Conservation (phyloP, 2,329 filamentous ascomycete species). For the Pseudopyricularia javanii region DNA sequence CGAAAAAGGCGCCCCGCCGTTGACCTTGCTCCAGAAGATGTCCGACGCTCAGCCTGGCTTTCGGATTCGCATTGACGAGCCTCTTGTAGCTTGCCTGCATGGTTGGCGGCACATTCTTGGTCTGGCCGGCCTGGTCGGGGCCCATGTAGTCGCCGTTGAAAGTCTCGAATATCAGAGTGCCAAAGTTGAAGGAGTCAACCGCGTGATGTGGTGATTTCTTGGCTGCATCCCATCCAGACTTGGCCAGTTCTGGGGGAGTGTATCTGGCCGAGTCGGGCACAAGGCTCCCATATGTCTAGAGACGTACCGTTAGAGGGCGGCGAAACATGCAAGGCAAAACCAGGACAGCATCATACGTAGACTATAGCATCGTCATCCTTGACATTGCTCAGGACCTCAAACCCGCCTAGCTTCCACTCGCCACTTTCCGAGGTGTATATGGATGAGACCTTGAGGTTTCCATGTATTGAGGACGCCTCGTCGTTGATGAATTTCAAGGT, state of each 20-base stretch:
- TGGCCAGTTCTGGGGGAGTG: conserved; percentile 74
- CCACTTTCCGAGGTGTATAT: conserved; percentile 92
- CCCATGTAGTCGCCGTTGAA: conserved; percentile 79
- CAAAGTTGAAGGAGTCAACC: conserved; percentile 79
- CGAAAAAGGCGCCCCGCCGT: conserved; percentile 75
- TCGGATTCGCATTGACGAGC: conserved; percentile 78
- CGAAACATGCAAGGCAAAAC: conserved; percentile 6
- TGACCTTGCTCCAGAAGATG: conserved; percentile 86
- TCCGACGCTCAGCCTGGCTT: conserved; percentile 69
- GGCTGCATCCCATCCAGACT: conserved; percentile 81
- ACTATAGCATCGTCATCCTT: conserved; percentile 93
- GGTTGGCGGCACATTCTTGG: conserved; percentile 70
- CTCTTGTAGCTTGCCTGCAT: conserved; percentile 92
- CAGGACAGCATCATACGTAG: conserved; percentile 40
- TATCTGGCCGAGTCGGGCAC: conserved; percentile 78
- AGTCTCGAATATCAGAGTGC: conserved; percentile 73
- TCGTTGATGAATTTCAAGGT: conserved; percentile 94
- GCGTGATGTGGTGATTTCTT: conserved; percentile 72
- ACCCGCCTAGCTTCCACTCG: conserved; percentile 93
- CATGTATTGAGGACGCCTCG: conserved; percentile 85
- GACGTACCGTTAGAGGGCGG: not conserved
- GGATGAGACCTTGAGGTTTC: conserved; percentile 71
- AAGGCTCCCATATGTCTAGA: conserved; percentile 70
- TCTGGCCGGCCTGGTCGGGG: conserved; percentile 69
- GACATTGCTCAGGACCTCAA: conserved; percentile 86